Base-by-base conservation (phyloP, 805 yeast genomes). In the Ogataea degrootiae region DNA sequence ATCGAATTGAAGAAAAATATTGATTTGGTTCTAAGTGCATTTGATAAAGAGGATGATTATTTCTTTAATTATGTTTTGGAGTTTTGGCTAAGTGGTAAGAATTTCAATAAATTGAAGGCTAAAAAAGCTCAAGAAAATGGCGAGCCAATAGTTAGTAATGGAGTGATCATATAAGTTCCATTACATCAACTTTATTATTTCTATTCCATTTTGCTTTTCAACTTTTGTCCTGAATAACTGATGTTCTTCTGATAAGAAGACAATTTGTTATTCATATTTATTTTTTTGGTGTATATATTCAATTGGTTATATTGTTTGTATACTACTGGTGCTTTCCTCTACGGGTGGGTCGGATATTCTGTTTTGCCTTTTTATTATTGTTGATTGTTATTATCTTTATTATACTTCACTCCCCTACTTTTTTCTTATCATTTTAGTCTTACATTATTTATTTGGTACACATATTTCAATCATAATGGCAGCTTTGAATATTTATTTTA, bases 41-140 rank as follows among this genome's bases (percentile, higher is more conserved):
- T 65, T 46, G 63, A 63, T 38, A 54, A 63, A 15, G 67, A 62
- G 38, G 69, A 65, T 50, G 68, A 63, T 49, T 57, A 50, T 46
- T 65, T 65, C 38, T 63, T 65, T 43, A 56, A 61, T 41, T 65
- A 65, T 39, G 69, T 65, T 3, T 52, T 65, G 14, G 65, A 62
- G 46, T 59, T 63, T 43, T 65, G 69, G 69, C 52, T 61, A 7
- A 59, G 58, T 46, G 65, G 65, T 8, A 65, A 62, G 50, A 60
- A 60, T 23, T 62, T 55, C 47, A 64, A 58, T 49, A 61, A 63
- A 40, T 50, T 49, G 49, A 59, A 58, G 33, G 56, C 59, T 8
- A 47, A 54, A 46, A 60, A 58, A 39, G 51, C 53, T 19, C 50
- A 53, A 36, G 56, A 52, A 7, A 42, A 26, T 26, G 31, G 31